Evolutionary conservation across 805 yeast genomes (phyloP).

Genomic region (Lipomyces kockii): DNA sequence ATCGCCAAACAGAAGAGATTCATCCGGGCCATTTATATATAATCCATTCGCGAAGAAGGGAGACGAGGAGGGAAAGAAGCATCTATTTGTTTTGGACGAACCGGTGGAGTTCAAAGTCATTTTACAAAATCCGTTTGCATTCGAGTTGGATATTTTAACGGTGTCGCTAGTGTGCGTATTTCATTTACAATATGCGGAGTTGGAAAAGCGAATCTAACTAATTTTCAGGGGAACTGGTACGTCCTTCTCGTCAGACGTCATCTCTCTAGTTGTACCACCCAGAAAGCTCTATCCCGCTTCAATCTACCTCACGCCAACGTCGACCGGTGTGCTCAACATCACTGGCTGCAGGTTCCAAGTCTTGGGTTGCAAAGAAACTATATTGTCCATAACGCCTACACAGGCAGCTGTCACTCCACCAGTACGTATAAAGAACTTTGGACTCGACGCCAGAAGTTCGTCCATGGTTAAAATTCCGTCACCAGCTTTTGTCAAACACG

Average conservation of each 20-base stretch:
- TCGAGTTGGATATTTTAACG: constrained; percentile 62
- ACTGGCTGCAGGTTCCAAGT: constrained; percentile 58
- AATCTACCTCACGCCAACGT: constrained; percentile 32
- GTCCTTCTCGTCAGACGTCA: constrained; percentile 30
- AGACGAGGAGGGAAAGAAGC: constrained; percentile 37
- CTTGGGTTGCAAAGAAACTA: constrained; percentile 55
- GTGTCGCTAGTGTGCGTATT: constrained; percentile 45
- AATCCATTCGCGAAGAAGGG: constrained; percentile 56
- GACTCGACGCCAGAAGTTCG: constrained; percentile 18
- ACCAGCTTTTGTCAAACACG: constrained; percentile 30
- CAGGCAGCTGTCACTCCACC: constrained; percentile 5
- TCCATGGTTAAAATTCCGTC: constrained; percentile 14
- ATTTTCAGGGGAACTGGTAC: constrained; percentile 41
- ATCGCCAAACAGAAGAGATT: not conserved
- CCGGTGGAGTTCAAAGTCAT: constrained; percentile 59
- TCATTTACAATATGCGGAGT: constrained; percentile 41
- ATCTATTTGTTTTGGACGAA: constrained; percentile 64
- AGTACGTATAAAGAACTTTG: constrained; percentile 12
- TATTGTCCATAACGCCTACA: constrained; percentile 40
- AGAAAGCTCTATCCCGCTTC: constrained; percentile 28
- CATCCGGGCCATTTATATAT: constrained; percentile 53
- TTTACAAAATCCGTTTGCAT: constrained; percentile 79
- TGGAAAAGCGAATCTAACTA: constrained; percentile 42
- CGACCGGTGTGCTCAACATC: constrained; percentile 55
- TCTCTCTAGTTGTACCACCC: constrained; percentile 30